A percentile compares a stretch with the other conserved stretches of the same genome.
These are phyloP conservation scores for Amanita thiersii DNA, from an alignment of 768 basidiomycete genomes.

Conservation along the genomic window DNA sequence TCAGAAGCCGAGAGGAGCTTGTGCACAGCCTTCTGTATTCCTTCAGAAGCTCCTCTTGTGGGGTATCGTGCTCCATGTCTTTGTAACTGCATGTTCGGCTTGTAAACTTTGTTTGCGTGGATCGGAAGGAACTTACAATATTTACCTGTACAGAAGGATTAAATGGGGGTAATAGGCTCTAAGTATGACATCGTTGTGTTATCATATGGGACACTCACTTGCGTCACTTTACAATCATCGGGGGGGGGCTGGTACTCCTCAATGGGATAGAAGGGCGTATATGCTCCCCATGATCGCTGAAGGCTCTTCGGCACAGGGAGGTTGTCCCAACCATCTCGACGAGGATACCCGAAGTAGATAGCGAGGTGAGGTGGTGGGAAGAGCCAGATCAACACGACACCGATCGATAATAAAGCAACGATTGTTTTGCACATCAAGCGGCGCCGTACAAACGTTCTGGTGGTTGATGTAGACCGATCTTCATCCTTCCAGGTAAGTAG, in stretches of 20 bases:
- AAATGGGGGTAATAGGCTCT: neutral
- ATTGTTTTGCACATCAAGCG: no score
- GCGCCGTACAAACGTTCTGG: no score
- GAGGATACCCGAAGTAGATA: no score
- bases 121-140: conserved; percentile 33
- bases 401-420: no score
- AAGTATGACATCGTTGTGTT: no score
- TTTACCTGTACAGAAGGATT: conserved; percentile 35
- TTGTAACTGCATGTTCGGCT: conserved; percentile 47
- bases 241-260: conserved; percentile 39
- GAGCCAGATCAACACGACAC: no score
- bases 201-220: no score
- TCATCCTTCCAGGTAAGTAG: no score
- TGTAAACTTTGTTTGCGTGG: neutral
- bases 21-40: conserved; percentile 38
- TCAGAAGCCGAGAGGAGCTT: conserved; percentile 43
- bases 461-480: no score
- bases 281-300: conserved; percentile 40
- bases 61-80: conserved; percentile 79
- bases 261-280: conserved; percentile 51
- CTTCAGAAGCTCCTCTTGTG: conserved; percentile 35
- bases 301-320: neutral
- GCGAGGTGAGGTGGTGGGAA: no score
- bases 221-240: conserved; percentile 40
- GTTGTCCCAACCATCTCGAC: no score